phyloP scores from a whole-genome alignment of 352 stramenopile genomes.

The Globisporangium acanthophoron region DNA sequence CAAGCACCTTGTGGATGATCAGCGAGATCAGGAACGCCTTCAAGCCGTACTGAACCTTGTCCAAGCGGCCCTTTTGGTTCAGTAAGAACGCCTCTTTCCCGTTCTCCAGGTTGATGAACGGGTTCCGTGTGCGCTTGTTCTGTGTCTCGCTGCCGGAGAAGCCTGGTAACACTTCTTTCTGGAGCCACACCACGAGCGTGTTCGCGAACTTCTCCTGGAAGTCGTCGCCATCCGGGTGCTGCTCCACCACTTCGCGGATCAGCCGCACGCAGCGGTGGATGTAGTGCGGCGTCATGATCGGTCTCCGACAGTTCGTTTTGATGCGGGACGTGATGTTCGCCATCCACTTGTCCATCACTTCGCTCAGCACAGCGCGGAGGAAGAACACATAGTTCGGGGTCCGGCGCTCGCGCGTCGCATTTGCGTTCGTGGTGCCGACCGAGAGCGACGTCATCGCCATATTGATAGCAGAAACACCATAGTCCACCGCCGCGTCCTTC shows the following conservation, averaged over 20 bases:
- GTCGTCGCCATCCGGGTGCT: constrained; percentile 79
- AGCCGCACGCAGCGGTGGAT: constrained; percentile 80
- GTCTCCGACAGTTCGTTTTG: constrained; percentile 67
- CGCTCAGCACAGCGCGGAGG: constrained; percentile 70
- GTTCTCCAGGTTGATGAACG: constrained; percentile 77
- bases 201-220: constrained; percentile 85
- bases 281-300: constrained; percentile 80
- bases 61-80: constrained; percentile 79
- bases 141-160: constrained; percentile 76
- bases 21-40: constrained; percentile 83
- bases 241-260: constrained; percentile 78
- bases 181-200: constrained; percentile 77
- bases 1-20: constrained; percentile 81
- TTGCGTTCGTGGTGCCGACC: constrained; percentile 64
- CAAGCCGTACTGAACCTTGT: constrained; percentile 81
- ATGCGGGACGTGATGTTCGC: constrained; percentile 54
- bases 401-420: constrained; percentile 66
- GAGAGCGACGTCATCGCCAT: constrained; percentile 74
- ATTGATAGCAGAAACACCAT: constrained; percentile 66
- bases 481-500: constrained; percentile 68
- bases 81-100: constrained; percentile 76
- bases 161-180: constrained; percentile 80
- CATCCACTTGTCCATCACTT: constrained; percentile 90
- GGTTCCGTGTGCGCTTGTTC: constrained; percentile 66
- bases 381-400: constrained; percentile 87